Conservation (phyloP, 2,329 filamentous ascomycete species). For the Emmonsiellopsis sp. region DNA sequence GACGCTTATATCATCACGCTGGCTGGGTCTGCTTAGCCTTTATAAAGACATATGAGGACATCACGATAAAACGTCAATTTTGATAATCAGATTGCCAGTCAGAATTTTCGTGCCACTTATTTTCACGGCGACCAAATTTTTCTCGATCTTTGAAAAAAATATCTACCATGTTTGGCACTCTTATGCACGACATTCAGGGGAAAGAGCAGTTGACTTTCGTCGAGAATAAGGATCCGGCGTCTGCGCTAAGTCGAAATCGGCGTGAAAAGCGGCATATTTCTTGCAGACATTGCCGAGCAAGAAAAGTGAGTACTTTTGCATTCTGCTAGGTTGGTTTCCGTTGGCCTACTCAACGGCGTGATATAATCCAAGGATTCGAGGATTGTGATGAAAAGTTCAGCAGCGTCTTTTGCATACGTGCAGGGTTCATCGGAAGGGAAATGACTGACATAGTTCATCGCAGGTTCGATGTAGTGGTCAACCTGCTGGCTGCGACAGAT, state of each 20-base stretch:
- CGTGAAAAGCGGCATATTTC: background rate
- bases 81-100: too few species aligned
- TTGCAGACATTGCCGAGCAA: background rate
- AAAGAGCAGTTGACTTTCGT: background rate
- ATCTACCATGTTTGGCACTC: background rate
- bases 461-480: background rate
- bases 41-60: too few species aligned
- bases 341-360: too few species aligned
- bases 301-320: background rate
- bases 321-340: too few species aligned
- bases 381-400: too few species aligned
- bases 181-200: background rate
- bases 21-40: too few species aligned
- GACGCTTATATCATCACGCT: too few species aligned
- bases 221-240: background rate
- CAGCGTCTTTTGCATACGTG: too few species aligned
- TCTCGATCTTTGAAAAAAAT: background rate
- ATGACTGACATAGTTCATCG: background rate
- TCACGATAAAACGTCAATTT: too few species aligned
- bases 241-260: background rate
- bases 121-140: too few species aligned
- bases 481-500: background rate
- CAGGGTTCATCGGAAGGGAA: background rate
- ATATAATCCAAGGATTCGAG: too few species aligned
- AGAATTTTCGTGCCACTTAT: too few species aligned